Base-by-base conservation (phyloP, 2,329 filamentous ascomycete genomes). In the Talaromyces sp. region DNA sequence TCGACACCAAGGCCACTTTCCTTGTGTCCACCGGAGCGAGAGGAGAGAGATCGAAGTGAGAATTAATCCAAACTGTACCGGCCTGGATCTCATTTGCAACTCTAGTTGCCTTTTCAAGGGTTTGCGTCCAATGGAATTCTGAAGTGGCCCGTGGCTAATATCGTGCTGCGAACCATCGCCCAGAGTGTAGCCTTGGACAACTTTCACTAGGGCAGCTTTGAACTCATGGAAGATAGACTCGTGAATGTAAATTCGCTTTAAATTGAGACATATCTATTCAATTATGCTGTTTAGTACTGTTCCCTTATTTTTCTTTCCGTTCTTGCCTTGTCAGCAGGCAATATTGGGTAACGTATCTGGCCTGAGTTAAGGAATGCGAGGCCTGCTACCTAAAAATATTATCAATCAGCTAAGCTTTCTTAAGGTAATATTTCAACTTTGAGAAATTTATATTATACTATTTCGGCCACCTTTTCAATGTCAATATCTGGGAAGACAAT, bases 181-280 rank as follows among this genome's bases (percentile, higher is more conserved):
- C 2, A 29, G 8, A 8, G 11, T 39, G 24, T 37, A 30, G 1
- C 4, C 13, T 13, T 39, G 16, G 20, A 39, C n/a, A 6, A 10
- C 20, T 57, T 77, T 70, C 69, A 88, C 88, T 55, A 85, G 83
- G 3, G 88, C 69, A 0, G 75, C 68, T 2, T 79, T 69, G 68
- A 87, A 85, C 16, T 75, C 63, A 24, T 82, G 78, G 63, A 84
- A 85, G 42, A 86, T 79, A 4, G 70, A 73, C 57, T 83, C 79
- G 62, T 86, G 83, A 3, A 87, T 78, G 61, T 82, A 86, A 22
- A 86, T 68, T 1, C 83, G 75, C 71, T 86, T 86, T 41, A 75
- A 76, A 22, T 77, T 76, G 7, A 83, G 74, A 63, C 81, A 83
- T 40, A 83, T 74, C 16, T 45, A 11, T n/a, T 13, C 22, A 43